Conservation (phyloP, 495 filamentous ascomycete species). For the Hypoxylon crocopeplum region DNA sequence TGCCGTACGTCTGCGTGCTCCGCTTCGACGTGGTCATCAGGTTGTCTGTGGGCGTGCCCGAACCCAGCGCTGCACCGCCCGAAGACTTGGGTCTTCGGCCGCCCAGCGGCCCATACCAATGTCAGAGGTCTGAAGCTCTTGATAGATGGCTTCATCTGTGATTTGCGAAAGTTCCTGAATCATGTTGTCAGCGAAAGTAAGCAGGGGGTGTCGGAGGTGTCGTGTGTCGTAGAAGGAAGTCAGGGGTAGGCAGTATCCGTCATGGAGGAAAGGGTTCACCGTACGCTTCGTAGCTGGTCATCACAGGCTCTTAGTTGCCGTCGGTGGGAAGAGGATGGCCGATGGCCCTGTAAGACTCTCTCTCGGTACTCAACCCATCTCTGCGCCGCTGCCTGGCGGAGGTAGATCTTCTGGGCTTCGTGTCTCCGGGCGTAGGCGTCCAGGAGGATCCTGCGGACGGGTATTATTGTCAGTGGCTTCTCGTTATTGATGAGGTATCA, state of each 20-base stretch:
- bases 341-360: conserved; percentile 68
- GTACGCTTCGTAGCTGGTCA: conserved; percentile 66
- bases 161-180: conserved; percentile 70
- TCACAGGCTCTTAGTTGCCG: conserved; percentile 65
- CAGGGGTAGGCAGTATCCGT: conserved; percentile 1
- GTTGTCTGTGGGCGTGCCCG: conserved; percentile 47
- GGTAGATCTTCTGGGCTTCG: conserved; percentile 84
- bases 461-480: conserved; percentile 27
- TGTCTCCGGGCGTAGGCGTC: conserved; percentile 82
- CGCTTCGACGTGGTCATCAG: conserved; percentile 18
- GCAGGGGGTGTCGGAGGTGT: neutral
- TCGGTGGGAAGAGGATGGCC: conserved; percentile 63
- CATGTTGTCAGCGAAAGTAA: conserved; percentile 22
- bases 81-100: conserved; percentile 69
- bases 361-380: conserved; percentile 81
- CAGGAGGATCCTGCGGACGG: conserved; percentile 67
- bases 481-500: neutral
- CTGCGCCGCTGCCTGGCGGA: conserved; percentile 76
- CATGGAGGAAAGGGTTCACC: conserved; percentile 33
- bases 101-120: conserved; percentile 75
- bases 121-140: conserved; percentile 70
- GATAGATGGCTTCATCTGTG: conserved; percentile 70
- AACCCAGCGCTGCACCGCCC: conserved; percentile 59
- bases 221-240: neutral
- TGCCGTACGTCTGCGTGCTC: conserved; percentile 2